Base-by-base conservation (phyloP, 331 rosid species). In the Pyrus hybrid region DNA sequence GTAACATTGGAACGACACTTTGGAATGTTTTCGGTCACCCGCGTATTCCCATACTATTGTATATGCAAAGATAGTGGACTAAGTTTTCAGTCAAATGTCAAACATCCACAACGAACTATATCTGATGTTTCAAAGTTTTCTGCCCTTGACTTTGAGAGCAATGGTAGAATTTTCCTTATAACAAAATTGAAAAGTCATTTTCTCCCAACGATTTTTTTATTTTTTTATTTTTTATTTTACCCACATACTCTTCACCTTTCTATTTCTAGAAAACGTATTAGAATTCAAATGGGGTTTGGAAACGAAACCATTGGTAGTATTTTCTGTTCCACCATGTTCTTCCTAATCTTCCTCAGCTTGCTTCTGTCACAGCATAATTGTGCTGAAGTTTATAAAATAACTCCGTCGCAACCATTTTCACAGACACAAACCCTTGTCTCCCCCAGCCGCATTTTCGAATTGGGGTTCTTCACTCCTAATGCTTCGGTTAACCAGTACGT, bases 21-120 rank as follows among this genome's bases (percentile, higher is more conserved):
- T 71, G 82, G 16, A 65, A 84, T 74, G 71, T 26, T n/a, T n/a
- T n/a, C n/a, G n/a, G n/a, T 26, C 28, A 3, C 28, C 28, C 28
- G 3, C 28, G 28, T 26, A 26, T 26, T 26, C 28, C 3, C 28
- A 26, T 26, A 26, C 28, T n/a, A n/a, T n/a, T n/a, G n/a, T n/a
- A n/a, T n/a, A n/a, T n/a, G n/a, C n/a, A 26, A 26, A 26, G 28
- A 26, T 26, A 3, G 2, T 26, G 28, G 28, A 26, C 28, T 26
- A 26, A 2, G 2, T 26, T 26, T 26, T 26, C 28, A 26, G 28
- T n/a, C 28, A 26, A 26, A 26, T 26, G 28, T 26, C 28, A 26
- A 26, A 26, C 3, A 26, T 26, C 28, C 28, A 26, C n/a, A n/a
- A n/a, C n/a, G n/a, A n/a, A n/a, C n/a, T n/a, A 26, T 26, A 26